These are phyloP conservation scores for Mycena haematopus DNA, from an alignment of 768 basidiomycete genomes.

Conservation along the genomic window DNA sequence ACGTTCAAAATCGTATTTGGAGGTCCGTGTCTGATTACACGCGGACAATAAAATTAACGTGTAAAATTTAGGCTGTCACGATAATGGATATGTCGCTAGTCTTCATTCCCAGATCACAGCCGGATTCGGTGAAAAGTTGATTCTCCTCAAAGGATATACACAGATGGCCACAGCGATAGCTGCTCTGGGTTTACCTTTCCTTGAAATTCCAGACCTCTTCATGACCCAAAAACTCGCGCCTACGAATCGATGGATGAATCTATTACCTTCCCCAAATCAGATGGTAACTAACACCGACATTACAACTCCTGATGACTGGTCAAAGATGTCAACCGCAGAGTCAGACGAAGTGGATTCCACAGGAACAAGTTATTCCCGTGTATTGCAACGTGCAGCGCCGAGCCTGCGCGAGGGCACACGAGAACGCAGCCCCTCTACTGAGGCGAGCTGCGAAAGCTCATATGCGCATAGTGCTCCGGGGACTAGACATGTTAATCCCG, in stretches of 20 bases:
- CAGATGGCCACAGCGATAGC: slow-evolving; percentile 66
- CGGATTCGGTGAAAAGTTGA: slow-evolving; percentile 67
- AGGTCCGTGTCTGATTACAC: slow-evolving; percentile 41
- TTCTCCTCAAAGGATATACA: slow-evolving; percentile 67
- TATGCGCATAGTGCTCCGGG: slow-evolving; percentile 37
- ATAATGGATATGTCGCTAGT: slow-evolving; percentile 71
- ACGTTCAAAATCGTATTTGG: slow-evolving; percentile 73
- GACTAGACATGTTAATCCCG: slow-evolving; percentile 56
- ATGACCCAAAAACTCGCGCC: slow-evolving; percentile 58
- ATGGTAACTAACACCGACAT: slow-evolving; percentile 18
- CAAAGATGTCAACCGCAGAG: slow-evolving; percentile 10
- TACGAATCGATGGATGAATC: slow-evolving; percentile 19
- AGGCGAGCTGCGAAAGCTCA: slow-evolving; percentile 47
- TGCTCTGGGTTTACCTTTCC: slow-evolving; percentile 59
- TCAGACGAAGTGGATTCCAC: slow-evolving; percentile 35
- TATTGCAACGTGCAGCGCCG: slow-evolving; percentile 42
- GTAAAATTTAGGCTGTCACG: slow-evolving; percentile 62
- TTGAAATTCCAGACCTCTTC: slow-evolving; percentile 65
- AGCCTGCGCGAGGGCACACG: slow-evolving; percentile 40
- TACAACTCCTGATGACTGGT: slow-evolving; percentile 7
- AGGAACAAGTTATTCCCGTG: slow-evolving; percentile 52
- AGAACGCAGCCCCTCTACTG: slow-evolving; percentile 52
- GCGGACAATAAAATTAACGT: slow-evolving; percentile 1
- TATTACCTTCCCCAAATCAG: slow-evolving; percentile 24
- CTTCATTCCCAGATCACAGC: slow-evolving; percentile 70